A percentile compares a stretch with the other conserved stretches of the same genome.
Evolutionary conservation across 2,329 filamentous ascomycete species (phyloP).

Genomic region (Lecanicillium sp.): DNA sequence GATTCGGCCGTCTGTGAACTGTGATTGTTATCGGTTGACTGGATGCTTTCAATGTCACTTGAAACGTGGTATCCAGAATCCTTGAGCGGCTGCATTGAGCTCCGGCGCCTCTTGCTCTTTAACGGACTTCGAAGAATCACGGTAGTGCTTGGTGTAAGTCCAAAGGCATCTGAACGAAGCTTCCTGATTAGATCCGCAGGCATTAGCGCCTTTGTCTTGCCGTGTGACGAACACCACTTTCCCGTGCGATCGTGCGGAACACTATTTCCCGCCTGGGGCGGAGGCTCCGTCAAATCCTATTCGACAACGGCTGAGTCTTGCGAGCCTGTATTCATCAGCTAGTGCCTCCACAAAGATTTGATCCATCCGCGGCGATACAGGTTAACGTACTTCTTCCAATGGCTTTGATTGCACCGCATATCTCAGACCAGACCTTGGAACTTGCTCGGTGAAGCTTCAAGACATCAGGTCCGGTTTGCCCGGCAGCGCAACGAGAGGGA

Average conservation of each 20-base stretch:
- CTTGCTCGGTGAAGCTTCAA: conserved; percentile 19
- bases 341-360: not conserved
- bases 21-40: not conserved
- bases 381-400: conserved; percentile 17
- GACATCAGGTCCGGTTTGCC: not conserved
- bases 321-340: conserved; percentile 15
- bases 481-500: not conserved
- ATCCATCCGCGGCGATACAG: too few relatives aligned
- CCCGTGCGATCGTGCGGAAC: not conserved
- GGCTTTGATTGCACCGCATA: conserved; percentile 24
- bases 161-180: conserved; percentile 17
- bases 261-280: not conserved
- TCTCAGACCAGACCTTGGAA: conserved; percentile 26
- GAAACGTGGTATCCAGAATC: conserved; percentile 12
- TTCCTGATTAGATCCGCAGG: conserved; percentile 19
- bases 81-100: conserved; percentile 18
- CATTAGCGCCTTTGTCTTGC: conserved; percentile 12
- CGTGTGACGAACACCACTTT: conserved; percentile 2
- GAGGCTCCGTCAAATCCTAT: not conserved
- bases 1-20: too few relatives aligned
- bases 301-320: conserved; percentile 11
- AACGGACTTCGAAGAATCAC: conserved; percentile 17
- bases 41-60: conserved; percentile 8
- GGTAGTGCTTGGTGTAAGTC: conserved; percentile 19
- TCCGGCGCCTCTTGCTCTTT: conserved; percentile 11